Base-by-base conservation (phyloP, 2,329 filamentous ascomycete species). In the Fonsecaea pedrosoi region DNA sequence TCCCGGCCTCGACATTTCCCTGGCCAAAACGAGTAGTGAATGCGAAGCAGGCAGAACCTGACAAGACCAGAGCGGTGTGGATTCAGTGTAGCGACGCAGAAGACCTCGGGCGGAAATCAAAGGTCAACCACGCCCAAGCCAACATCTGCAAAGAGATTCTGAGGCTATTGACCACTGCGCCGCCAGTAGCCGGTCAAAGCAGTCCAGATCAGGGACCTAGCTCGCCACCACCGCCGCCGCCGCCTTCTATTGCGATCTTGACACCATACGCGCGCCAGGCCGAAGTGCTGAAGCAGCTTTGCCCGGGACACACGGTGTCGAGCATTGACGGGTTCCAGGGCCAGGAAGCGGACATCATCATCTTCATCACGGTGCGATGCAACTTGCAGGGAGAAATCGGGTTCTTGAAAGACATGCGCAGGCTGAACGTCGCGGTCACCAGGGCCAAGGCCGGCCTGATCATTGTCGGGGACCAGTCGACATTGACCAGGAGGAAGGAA, bases 271-370 rank as follows among this genome's bases (percentile, higher is more conserved):
- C 74, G 0, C 73, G 75, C 1, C 79, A 82, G 70, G 74, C 69
- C 3, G 75, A 78, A 1, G 56, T 76, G 1, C 74, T 82, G 7
- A 48, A 37, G 34, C 3, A 73, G 71, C 55, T 67, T 62, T 5
- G 59, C 25, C 34, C n/a, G 4, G 45, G 50, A n/a, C n/a, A 37
- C n/a, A 15, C 15, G 21, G 73, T 81, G 1, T 78, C 74, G 1
- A 82, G 78, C 59, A 78, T 82, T 54, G 81, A 83, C 67, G 76
- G 77, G 2, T 83, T 80, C 66, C 80, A 83, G 62, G 80, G 79
- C 1, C 75, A 77, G 1, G 80, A 82, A 71, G 79, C 80, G 1
- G 81, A 82, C 55, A 73, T 82, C 37, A 72, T 82, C 1, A 74
- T 83, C 5, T 82, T 79, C 65, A 77, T 80, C 5, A 80, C 78